Evolutionary conservation across 2,329 filamentous ascomycete genomes (phyloP), one percentile per base, ranked within the genome.

Genomic region (Harringtonia aguacate): DNA sequence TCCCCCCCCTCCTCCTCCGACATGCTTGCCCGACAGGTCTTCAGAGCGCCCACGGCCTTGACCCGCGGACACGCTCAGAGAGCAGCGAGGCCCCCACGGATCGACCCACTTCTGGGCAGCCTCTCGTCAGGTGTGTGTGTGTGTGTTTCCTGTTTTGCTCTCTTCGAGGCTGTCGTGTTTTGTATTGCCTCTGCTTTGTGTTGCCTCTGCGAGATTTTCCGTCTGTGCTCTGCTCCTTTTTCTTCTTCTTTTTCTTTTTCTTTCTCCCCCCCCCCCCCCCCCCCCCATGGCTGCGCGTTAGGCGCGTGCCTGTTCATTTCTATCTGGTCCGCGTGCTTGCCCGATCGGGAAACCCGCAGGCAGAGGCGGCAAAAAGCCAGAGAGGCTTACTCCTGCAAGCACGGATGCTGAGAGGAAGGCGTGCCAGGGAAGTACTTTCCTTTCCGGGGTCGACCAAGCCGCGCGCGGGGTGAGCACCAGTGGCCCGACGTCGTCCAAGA

Each of bases 91-190:
- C 41, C 49, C 47, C 45, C 49, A 42, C 49, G 47, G 39, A 17
- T 46, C 43, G 48, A 44, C 47, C 49, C 49, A 49, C 49, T 49
- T 48, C 41, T 49, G 45, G 41, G 27, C 33, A 43, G 41, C 39
- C 45, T 47, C 29, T 46, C 45, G 17, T 48, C 45, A 46, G 47
- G 49, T 49, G 49, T 45, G 49, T 45, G 41, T 31, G 37, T 28
- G 43, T 35, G 27, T 24, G 14, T 37, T 41, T 22, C 15, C 21
- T 27, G 30, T 29, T n/a, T n/a, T n/a, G n/a, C n/a, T n/a, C n/a
- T n/a, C n/a, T n/a, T n/a, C n/a, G n/a, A n/a, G n/a, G n/a, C n/a
- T n/a, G n/a, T n/a, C n/a, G n/a, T 15, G 24, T 18, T 20, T 36
- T 36, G 27, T 18, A 10, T 36, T 17, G 8, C 15, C 17, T 22